Evolutionary conservation across 257 asterid species (phyloP), one percentile per base, ranked within the genome.

Genomic region (Petunia axillaris): DNA sequence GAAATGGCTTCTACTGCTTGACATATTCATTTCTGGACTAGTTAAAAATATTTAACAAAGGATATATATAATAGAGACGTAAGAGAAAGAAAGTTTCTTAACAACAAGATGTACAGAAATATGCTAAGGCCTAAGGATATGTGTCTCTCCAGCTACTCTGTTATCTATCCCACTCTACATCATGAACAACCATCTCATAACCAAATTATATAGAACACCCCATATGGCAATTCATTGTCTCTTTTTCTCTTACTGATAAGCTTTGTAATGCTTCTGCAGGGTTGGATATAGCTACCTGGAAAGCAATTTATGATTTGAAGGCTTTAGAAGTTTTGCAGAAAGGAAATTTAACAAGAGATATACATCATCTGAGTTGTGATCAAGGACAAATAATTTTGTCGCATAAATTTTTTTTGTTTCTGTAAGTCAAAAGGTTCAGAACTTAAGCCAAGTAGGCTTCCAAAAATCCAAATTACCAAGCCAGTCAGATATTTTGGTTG

Each of bases 1-100:
- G 86, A 96, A 92, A 68, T 93, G 97, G 84, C 98, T 92, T 89
- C 98, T 87, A 82, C 98, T 93, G 90, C 98, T 93, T 81, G 89
- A 79, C 86, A 89, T 87, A 84, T 93, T 93, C 98, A 93, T 92
- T 87, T 93, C 98, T 93, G 66, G 75, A 44, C 2, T 78, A 70
- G 90, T 89, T 87, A 85, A 88, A 67, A 59, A 54, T 48, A 36
- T 66, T 40, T 43, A 41, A 81, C 77, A 62, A 54, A 79, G 60
- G 68, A 76, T 44, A 46, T 10, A 44, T 77, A 50, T 52, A 25
- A 63, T 78, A 64, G n/a, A 25, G 25, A 25, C 65, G 9, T 48
- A 65, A 64, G 44, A 58, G 55, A 78, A n/a, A 64, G 6, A 70
- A 58, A 0, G 48, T 11, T 73, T 36, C 6, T 11, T 4, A 50